Conservation (phyloP, 441 rosid genomes). For the Adansonia rubrostipa region DNA sequence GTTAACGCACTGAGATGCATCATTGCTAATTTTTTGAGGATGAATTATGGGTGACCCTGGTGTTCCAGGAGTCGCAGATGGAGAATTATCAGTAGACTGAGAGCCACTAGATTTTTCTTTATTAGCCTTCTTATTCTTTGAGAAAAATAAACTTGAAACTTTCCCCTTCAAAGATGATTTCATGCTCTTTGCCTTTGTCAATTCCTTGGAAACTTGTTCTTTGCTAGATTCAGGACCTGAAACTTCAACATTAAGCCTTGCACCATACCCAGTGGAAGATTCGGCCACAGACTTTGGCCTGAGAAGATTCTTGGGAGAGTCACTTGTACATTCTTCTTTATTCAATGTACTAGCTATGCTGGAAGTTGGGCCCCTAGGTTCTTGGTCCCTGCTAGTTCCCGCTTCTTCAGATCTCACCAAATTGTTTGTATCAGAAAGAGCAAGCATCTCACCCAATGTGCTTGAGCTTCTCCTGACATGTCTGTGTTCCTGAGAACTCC, state of each 20-base stretch:
- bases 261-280: constrained; percentile 46
- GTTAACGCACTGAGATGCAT: constrained; percentile 44
- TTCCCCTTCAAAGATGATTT: constrained; percentile 73
- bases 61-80: constrained; percentile 40
- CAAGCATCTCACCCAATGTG: constrained; percentile 97
- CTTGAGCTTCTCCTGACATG: constrained; percentile 68
- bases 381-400: constrained; percentile 39
- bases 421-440: constrained; percentile 72
- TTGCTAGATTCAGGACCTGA: constrained; percentile 48
- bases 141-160: constrained; percentile 83
- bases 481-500: constrained; percentile 61
- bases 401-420: constrained; percentile 43
- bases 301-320: constrained; percentile 58
- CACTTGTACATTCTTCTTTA: constrained; percentile 47
- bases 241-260: constrained; percentile 48
- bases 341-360: constrained; percentile 40
- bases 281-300: constrained; percentile 80
- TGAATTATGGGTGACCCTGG: constrained; percentile 39
- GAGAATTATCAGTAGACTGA: constrained; percentile 47
- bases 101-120: constrained; percentile 55
- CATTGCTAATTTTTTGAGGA: constrained; percentile 28
- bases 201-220: constrained; percentile 49
- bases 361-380: constrained; percentile 61
- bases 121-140: constrained; percentile 62
- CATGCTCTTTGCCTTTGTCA: constrained; percentile 52